phyloP scores from a whole-genome alignment of 768 basidiomycete species.

The Auriscalpium vulgare region DNA sequence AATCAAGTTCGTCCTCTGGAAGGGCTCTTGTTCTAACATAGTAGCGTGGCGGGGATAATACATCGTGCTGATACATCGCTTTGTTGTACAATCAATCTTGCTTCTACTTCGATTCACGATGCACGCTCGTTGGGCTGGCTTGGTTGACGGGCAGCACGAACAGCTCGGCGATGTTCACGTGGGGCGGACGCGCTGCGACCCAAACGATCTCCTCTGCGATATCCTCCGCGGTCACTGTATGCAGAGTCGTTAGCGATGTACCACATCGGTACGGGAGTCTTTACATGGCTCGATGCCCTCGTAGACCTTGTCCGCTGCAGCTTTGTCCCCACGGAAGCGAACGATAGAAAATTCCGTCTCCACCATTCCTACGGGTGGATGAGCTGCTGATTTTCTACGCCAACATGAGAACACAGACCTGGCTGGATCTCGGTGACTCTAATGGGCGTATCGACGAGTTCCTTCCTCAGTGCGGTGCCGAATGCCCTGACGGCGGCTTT shows the following conservation, averaged over 20 bases:
- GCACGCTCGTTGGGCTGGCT: constrained; percentile 57
- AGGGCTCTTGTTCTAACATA: too few species aligned
- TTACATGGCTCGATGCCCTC: constrained; percentile 77
- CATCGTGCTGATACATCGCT: background rate
- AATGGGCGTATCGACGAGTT: constrained; percentile 88
- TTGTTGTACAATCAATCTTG: background rate
- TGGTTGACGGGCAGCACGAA: constrained; percentile 76
- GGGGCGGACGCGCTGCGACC: constrained; percentile 85
- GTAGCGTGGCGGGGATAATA: too few species aligned
- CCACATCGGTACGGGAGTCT: constrained; percentile 22
- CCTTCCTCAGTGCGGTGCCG: constrained; percentile 70
- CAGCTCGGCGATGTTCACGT: constrained; percentile 85
- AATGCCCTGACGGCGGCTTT: constrained; percentile 85
- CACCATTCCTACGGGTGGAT: constrained; percentile 53
- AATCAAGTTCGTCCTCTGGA: too few species aligned
- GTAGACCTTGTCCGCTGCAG: constrained; percentile 84
- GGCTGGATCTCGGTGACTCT: constrained; percentile 94
- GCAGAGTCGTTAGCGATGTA: background rate
- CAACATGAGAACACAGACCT: constrained; percentile 34
- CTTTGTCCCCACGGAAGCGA: constrained; percentile 79
- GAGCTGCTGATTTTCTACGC: background rate
- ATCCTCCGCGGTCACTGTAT: constrained; percentile 69
- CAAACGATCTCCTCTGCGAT: constrained; percentile 98
- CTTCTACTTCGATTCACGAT: constrained; percentile 30
- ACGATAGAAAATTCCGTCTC: constrained; percentile 91